Conservation (phyloP, 768 basidiomycete species). For the Kondoa malvinella region DNA sequence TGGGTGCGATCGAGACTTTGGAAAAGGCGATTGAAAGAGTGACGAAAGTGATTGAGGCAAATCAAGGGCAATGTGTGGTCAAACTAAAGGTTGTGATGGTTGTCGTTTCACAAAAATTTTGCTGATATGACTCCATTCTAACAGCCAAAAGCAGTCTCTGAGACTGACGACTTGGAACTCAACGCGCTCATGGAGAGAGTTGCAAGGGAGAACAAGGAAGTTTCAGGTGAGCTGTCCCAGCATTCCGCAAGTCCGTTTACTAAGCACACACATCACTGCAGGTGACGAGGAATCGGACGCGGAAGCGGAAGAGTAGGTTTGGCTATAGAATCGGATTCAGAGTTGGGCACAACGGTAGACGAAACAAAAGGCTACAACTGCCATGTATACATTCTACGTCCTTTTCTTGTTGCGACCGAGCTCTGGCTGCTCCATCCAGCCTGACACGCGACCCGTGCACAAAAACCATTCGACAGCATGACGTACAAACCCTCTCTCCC, state of each 20-base stretch:
- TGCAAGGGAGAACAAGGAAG: conserved; percentile 82
- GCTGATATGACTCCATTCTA: not conserved
- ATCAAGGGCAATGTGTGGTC: conserved; percentile 69
- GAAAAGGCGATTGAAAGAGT: conserved; percentile 88
- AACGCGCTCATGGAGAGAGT: conserved; percentile 93
- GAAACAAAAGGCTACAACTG: too few species aligned
- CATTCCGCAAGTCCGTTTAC: too few species aligned
- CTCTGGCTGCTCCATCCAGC: too few species aligned
- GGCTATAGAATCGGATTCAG: too few species aligned
- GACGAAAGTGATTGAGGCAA: conserved; percentile 60
- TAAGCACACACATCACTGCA: too few species aligned
- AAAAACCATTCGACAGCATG: too few species aligned
- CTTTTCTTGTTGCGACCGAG: too few species aligned
- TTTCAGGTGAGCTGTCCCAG: conserved; percentile 47
- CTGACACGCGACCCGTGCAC: too few species aligned
- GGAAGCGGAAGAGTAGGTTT: conserved; percentile 13
- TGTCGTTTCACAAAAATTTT: not conserved
- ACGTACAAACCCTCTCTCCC: not conserved
- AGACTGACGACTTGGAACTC: conserved; percentile 92
- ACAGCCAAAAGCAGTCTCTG: conserved; percentile 92
- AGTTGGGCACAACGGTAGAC: too few species aligned
- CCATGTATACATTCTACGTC: too few species aligned
- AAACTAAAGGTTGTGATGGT: conserved; percentile 70
- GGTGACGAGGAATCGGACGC: conserved; percentile 27
- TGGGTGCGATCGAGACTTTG: conserved; percentile 74